Percentiles rank a stretch among this genome's conserved stretches.
Conservation (phyloP, 345 rosid species). For the Citrus medica region DNA sequence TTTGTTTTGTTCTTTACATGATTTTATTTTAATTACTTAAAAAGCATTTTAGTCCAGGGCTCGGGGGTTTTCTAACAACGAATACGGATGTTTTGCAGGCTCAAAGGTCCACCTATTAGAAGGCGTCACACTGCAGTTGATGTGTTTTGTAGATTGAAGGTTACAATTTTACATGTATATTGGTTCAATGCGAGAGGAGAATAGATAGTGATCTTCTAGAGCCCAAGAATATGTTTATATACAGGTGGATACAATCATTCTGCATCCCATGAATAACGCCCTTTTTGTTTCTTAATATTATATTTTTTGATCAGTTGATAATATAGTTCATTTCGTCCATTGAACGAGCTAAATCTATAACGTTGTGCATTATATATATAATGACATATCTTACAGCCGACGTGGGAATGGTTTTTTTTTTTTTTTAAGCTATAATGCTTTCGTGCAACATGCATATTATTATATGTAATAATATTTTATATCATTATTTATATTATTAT, state of each 20-base stretch:
- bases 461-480: no score
- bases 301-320: conserved; percentile 13
- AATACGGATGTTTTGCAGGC: conserved; percentile 26
- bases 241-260: conserved; percentile 22
- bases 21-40: background rate
- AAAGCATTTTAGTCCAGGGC: background rate
- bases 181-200: conserved; percentile 27
- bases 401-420: no score
- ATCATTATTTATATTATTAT: no score
- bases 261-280: conserved; percentile 15
- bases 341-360: conserved; percentile 5
- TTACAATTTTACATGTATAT: conserved; percentile 23
- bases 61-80: background rate
- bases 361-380: background rate
- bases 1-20: background rate
- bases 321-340: conserved; percentile 17
- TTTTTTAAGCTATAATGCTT: no score
- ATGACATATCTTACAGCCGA: no score
- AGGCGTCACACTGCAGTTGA: conserved; percentile 7
- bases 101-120: conserved; percentile 7
- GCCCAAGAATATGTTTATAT: conserved; percentile 7
- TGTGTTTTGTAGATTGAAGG: conserved; percentile 15
- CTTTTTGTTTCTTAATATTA: background rate
- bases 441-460: no score
- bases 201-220: conserved; percentile 26